A percentile compares a stretch with the other conserved stretches of the same genome.
Conservation (phyloP, 2,329 filamentous ascomycete species). For the Leptographium wingfieldii region DNA sequence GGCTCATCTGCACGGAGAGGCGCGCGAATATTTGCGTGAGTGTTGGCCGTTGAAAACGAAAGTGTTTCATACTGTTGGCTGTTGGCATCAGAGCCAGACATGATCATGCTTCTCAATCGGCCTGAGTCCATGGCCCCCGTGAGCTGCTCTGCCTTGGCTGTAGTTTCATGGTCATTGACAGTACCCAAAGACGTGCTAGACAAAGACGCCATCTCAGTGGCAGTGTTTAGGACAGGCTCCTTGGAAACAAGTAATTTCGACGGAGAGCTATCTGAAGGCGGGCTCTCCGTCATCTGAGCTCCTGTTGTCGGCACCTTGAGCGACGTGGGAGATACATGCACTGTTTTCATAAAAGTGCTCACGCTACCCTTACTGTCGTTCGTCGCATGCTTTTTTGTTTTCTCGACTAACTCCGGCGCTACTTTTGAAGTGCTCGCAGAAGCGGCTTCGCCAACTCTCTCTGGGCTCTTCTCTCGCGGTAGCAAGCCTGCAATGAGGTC, state of each 20-base stretch:
- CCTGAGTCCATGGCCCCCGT: neutral
- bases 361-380: neutral
- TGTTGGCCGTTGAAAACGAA: neutral
- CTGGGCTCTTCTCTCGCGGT: neutral
- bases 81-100: neutral
- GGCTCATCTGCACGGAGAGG: neutral
- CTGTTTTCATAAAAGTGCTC: neutral
- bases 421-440: neutral
- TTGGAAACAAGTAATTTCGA: neutral
- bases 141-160: neutral
- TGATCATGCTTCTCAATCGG: neutral
- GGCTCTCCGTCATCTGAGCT: neutral
- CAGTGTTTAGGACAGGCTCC: neutral
- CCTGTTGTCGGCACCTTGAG: neutral
- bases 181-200: neutral
- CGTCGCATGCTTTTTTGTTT: neutral
- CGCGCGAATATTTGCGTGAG: neutral
- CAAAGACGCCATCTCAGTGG: neutral
- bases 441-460: neutral
- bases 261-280: neutral
- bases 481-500: slow-evolving; percentile 5
- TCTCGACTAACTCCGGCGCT: neutral
- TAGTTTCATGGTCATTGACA: neutral
- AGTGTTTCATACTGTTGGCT: neutral
- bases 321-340: neutral